phyloP scores from a whole-genome alignment of 192 early-diverging fungal species.

The Funneliformis mosseae region DNA sequence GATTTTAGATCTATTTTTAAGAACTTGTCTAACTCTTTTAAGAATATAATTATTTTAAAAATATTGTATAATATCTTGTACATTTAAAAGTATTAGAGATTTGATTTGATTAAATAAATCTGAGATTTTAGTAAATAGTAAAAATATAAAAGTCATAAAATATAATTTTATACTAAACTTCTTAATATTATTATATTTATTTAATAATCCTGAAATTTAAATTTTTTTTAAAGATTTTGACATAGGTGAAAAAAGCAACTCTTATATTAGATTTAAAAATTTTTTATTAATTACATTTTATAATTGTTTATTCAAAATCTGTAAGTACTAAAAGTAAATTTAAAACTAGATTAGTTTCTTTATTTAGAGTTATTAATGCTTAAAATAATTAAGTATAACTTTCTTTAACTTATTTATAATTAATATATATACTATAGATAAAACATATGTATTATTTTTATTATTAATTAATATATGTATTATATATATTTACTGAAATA shows the following conservation, averaged over 20 bases:
- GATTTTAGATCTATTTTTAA: conserved; percentile 7
- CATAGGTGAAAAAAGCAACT: too few species aligned
- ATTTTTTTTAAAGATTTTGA: too few species aligned
- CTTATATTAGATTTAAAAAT: too few species aligned
- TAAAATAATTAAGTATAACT: not conserved
- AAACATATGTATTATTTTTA: not conserved
- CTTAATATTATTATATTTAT: too few species aligned
- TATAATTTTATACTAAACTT: too few species aligned
- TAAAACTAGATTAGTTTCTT: not conserved
- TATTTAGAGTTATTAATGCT: not conserved
- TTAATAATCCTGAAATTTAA: too few species aligned
- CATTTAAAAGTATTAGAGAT: not conserved
- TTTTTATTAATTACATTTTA: not conserved
- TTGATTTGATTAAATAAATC: not conserved
- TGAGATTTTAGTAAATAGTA: too few species aligned
- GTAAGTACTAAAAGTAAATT: not conserved
- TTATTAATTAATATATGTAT: not conserved
- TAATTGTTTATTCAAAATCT: not conserved
- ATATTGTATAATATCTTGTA: not conserved
- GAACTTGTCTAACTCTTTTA: not conserved
- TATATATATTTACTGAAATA: not conserved
- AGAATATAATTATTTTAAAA: conserved; percentile 6
- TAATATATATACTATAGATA: not conserved
- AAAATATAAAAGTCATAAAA: too few species aligned
- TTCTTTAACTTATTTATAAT: not conserved